These are phyloP conservation scores for Cytospora leucostoma DNA, from an alignment of 2,329 filamentous ascomycete genomes.

Conservation along the genomic window DNA sequence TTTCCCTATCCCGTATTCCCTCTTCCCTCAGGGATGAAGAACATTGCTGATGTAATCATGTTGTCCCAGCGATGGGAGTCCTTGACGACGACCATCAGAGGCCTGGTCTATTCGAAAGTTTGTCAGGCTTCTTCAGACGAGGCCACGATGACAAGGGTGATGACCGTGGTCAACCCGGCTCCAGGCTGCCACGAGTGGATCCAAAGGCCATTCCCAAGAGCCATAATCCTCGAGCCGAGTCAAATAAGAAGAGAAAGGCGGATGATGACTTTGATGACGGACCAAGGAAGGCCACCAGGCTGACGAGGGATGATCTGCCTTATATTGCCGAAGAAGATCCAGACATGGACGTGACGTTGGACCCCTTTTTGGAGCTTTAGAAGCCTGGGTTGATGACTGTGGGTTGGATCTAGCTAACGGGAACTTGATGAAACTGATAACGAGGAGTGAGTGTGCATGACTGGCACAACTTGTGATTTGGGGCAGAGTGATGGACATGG, in stretches of 20 bases:
- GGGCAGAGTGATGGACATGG: background rate
- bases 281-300: background rate
- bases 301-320: background rate
- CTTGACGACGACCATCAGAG: background rate
- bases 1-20: no score
- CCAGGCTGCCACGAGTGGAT: conserved; percentile 22
- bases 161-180: background rate
- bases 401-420: background rate
- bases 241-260: background rate
- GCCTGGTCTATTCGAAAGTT: background rate
- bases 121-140: conserved; percentile 2
- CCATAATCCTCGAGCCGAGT: background rate
- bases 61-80: conserved; percentile 18
- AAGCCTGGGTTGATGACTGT: background rate
- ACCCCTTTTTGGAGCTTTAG: background rate
- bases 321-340: background rate
- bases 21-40: background rate
- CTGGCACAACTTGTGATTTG: background rate
- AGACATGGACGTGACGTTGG: background rate
- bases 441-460: background rate
- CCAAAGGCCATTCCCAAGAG: conserved; percentile 9
- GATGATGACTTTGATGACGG: background rate
- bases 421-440: background rate
- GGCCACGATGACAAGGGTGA: conserved; percentile 5
- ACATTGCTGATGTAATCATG: conserved; percentile 2